phyloP scores from a whole-genome alignment of 2,329 filamentous ascomycete genomes.

The Colletotrichum phormii region DNA sequence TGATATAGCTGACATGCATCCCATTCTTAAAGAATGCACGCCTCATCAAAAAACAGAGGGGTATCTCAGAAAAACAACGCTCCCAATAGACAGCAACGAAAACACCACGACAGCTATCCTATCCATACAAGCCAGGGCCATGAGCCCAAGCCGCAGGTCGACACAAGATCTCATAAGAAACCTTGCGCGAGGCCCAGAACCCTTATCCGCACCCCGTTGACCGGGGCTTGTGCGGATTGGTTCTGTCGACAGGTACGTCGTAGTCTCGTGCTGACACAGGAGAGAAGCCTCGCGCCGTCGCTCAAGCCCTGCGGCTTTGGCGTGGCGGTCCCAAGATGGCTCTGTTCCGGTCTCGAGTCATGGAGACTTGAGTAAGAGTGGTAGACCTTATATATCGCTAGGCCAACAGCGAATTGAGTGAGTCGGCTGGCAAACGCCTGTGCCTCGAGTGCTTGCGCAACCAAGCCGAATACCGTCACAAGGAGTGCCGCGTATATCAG shows the following conservation, averaged over 20 bases:
- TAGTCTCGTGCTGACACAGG: conserved; percentile 32
- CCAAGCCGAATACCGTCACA: not conserved
- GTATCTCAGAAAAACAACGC: conserved; percentile 39
- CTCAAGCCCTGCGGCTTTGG: conserved; percentile 26
- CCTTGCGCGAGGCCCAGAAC: conserved; percentile 24
- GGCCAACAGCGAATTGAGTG: conserved; percentile 17
- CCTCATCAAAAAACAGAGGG: conserved; percentile 38
- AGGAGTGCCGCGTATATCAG: conserved; percentile 6
- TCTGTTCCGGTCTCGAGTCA: conserved; percentile 35
- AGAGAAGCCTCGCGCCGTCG: conserved; percentile 30
- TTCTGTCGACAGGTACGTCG: conserved; percentile 25
- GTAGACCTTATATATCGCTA: conserved; percentile 7
- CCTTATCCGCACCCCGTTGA: not conserved
- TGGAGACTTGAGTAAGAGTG: conserved; percentile 13
- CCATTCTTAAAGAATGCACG: not conserved
- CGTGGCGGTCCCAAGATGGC: conserved; percentile 27
- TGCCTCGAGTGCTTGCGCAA: not conserved
- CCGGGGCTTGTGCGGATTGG: not conserved
- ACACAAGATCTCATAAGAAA: conserved; percentile 16
- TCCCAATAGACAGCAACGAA: conserved; percentile 27
- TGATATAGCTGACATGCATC: conserved; percentile 29
- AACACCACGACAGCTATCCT: conserved; percentile 13
- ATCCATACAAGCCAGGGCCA: conserved; percentile 14
- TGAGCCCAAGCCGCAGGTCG: conserved; percentile 9
- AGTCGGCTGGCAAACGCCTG: not conserved